Evolutionary conservation across 1,139 yeast species (phyloP), one percentile per base, ranked within the genome.

Genomic region (Geotrichum klebahnii): DNA sequence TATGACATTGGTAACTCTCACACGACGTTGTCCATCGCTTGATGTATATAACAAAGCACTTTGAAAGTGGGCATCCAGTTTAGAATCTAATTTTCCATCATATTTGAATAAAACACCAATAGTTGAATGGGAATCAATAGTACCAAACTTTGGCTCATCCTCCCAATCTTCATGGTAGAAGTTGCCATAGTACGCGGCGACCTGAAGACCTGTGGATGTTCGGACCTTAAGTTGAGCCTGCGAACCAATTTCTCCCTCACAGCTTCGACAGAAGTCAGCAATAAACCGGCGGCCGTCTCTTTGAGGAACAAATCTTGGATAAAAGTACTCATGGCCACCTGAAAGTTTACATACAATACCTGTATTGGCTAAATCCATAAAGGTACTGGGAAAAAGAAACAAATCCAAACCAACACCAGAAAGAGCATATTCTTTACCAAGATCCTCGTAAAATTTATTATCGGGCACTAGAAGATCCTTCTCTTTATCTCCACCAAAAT

Each of bases 31-130:
- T 28, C 99, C 98, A 49, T 74, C 73, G 2, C 74, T 63, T 48
- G 90, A 85, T 0, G 97, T 92, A 65, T 88, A 89, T 50, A 94
- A 72, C 40, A 92, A 60, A 0, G 97, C 97, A 1, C 88, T 85
- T 68, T 92, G 99, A 73, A 90, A 88, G 66, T 88, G 95, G 37
- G 89, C 87, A 65, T 88, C 96, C 35, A 78, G 75, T 53, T 80
- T 80, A 2, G 85, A 73, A 52, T 82, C 79, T 41, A 94, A 74
- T 55, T 79, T 81, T 1, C 89, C 90, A 62, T 89, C 97, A 60
- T 87, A 84, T 49, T 75, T 76, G 59, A 92, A 80, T 48, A 87
- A 73, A 2, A 87, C 81, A 3, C 88, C 84, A 52, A 88, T 68
- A 2, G 85, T 75, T 44, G 86, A 84, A 59, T 85, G 83, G 17